A percentile compares a stretch with the other conserved stretches of the same genome.
Evolutionary conservation across 1,284 basidiomycete species (phyloP).

Genomic region (Stereum hirsutum): DNA sequence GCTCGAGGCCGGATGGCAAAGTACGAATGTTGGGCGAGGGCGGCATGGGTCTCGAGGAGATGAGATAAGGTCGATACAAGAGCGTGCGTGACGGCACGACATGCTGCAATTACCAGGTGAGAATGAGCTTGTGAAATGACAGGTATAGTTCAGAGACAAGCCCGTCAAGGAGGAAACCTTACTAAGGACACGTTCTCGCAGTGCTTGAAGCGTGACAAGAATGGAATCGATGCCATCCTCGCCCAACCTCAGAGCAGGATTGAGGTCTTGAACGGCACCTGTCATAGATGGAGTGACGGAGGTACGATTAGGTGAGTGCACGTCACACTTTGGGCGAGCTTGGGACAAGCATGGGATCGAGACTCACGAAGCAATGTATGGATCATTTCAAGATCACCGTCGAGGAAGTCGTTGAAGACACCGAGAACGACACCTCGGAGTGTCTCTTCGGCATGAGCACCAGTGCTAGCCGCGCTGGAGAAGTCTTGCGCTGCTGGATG

Average conservation of each 20-base stretch:
- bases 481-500: slow-evolving; percentile 26
- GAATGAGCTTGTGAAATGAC: slow-evolving; percentile 1
- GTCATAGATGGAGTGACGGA: too few relatives aligned
- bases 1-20: slow-evolving; percentile 74
- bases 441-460: slow-evolving; percentile 62
- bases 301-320: background rate
- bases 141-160: background rate
- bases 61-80: slow-evolving; percentile 66
- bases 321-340: background rate
- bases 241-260: slow-evolving; percentile 58
- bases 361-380: slow-evolving; percentile 60
- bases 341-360: background rate
- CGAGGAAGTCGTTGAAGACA: slow-evolving; percentile 74
- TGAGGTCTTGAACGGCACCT: slow-evolving; percentile 69
- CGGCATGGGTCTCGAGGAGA: slow-evolving; percentile 72
- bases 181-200: slow-evolving; percentile 65
- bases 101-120: too few relatives aligned
- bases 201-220: slow-evolving; percentile 47
- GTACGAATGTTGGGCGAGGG: slow-evolving; percentile 68
- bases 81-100: slow-evolving; percentile 67
- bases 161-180: slow-evolving; percentile 15
- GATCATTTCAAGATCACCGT: slow-evolving; percentile 78
- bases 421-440: slow-evolving; percentile 65
- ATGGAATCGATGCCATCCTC: slow-evolving; percentile 66
- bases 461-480: slow-evolving; percentile 41